Base-by-base conservation (phyloP, 352 stramenopile genomes). In the Blastocystis sp. region DNA sequence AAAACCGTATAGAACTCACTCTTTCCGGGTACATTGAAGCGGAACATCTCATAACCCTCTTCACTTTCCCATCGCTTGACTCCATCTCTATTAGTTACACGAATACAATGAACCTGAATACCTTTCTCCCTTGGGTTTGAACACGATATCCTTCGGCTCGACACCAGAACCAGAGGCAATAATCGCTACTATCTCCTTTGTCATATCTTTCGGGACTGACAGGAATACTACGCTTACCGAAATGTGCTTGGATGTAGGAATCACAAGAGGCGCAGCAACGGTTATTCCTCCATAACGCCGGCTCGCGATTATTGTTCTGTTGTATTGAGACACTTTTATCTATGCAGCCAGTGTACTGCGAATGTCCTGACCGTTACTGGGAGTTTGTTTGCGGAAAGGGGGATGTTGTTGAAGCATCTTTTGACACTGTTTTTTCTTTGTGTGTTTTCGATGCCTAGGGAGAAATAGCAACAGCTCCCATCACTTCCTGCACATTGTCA, bases 11-110 rank as follows among this genome's bases (percentile, higher is more conserved):
- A 42, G 42, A 24, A 78, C 29, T 38, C 21, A 78, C 67, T 44
- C 67, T 78, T 78, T 78, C 67, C 67, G 34, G 67, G 67, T 18
- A 78, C 67, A 44, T 78, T 78, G 57, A 78, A 78, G n/a, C 67
- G 67, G 67, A 78, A 78, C 48, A 78, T 78, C 67, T 78, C 67
- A 61, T 48, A 78, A 3, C 67, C 67, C 8, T 57, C 36, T 59
- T 61, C 42, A 61, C 67, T 78, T 38, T 78, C 67, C 67, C 67
- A 78, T 78, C 67, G 56, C 38, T 44, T 1, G 21, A 78, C 67
- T 44, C 46, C 46, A 78, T 78, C 67, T 36, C 67, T 78, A 78
- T 42, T 14, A 44, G 3, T 32, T 46, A 42, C 38, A 61, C 1
- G 2, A 32, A 4, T 8, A 63, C 14, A 78, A 42, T 21, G 27